Evolutionary conservation across 257 asterid species (phyloP).

Genomic region (Solanum etuberosum): DNA sequence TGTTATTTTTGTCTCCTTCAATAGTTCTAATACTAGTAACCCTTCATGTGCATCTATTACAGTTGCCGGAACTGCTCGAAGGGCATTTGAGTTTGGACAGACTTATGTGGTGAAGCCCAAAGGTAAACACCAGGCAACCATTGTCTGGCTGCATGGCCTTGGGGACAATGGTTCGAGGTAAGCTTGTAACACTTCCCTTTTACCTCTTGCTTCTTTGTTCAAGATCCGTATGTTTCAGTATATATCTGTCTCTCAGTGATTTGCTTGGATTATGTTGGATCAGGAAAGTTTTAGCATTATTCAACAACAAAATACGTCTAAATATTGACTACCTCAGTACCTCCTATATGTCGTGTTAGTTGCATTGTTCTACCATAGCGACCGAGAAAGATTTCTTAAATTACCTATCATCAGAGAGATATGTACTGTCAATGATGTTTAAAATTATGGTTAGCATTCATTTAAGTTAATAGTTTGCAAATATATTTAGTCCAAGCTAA

Average conservation of each 20-base stretch:
- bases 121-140: constrained; percentile 78
- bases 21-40: constrained; percentile 1
- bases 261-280: neutral
- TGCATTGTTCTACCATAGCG: neutral
- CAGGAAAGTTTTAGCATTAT: neutral
- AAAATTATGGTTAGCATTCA: neutral
- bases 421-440: neutral
- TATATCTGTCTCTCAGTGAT: neutral
- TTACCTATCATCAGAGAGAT: neutral
- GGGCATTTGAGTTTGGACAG: constrained; percentile 63
- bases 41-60: constrained; percentile 6
- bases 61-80: constrained; percentile 45
- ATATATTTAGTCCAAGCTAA: neutral
- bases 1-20: neutral
- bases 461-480: neutral
- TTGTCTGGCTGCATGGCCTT: constrained; percentile 88
- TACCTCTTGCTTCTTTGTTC: neutral
- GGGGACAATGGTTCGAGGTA: constrained; percentile 83
- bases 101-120: constrained; percentile 75
- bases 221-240: neutral
- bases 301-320: neutral
- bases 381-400: neutral
- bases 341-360: neutral
- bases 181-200: neutral
- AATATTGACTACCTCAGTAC: neutral